These are phyloP conservation scores for Trypanosoma vivax DNA, from an alignment of 208 protist species.

Conservation along the genomic window DNA sequence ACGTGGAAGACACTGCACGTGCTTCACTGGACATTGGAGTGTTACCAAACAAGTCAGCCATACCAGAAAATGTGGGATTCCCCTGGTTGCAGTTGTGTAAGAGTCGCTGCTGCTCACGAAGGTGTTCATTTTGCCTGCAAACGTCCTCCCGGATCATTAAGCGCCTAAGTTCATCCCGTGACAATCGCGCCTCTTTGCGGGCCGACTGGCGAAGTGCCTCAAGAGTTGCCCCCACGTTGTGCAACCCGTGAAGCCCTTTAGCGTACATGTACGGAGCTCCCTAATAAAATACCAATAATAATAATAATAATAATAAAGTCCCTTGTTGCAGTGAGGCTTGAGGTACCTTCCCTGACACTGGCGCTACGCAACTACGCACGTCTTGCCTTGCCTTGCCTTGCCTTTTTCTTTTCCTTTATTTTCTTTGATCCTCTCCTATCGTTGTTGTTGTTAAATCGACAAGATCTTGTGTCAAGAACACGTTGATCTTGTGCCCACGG, in stretches of 20 bases:
- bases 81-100: neutral
- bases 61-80: too few relatives aligned
- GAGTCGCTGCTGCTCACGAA: constrained; percentile 1
- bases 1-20: neutral
- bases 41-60: too few relatives aligned
- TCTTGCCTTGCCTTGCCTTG: too few relatives aligned
- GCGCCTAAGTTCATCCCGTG: constrained; percentile 1
- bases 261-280: constrained; percentile 12
- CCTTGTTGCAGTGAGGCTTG: neutral
- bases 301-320: neutral
- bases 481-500: too few relatives aligned
- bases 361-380: too few relatives aligned
- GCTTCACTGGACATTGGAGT: too few relatives aligned
- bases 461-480: too few relatives aligned
- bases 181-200: constrained; percentile 8
- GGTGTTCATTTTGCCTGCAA: constrained; percentile 3
- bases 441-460: too few relatives aligned
- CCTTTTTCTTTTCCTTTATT: too few relatives aligned
- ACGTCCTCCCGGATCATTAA: constrained; percentile 13
- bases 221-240: constrained; percentile 6
- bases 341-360: too few relatives aligned
- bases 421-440: too few relatives aligned
- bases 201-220: constrained; percentile 4
- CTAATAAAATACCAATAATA: neutral
- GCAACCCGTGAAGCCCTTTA: constrained; percentile 9